Evolutionary conservation across 192 early-diverging fungal species (phyloP).

Genomic region (Entrophospora sp.): DNA sequence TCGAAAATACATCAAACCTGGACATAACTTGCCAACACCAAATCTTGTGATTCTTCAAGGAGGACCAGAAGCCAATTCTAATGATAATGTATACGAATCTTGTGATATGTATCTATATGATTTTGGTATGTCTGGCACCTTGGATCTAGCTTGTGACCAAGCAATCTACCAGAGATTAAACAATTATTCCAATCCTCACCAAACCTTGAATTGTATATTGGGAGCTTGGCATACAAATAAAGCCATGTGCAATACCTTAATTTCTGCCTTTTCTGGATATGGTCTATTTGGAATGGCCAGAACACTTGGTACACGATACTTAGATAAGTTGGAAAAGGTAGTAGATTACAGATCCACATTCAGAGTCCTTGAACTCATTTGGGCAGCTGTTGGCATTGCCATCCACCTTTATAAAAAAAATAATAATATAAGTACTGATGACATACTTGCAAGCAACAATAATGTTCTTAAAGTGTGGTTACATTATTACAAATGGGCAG

Average conservation of each 20-base stretch:
- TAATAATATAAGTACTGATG: neutral
- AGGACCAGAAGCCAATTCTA: neutral
- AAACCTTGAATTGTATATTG: neutral
- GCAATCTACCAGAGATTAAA: neutral
- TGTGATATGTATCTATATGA: neutral
- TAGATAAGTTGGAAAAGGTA: neutral
- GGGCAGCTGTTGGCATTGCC: too few relatives aligned
- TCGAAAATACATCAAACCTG: neutral
- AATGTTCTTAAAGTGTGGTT: neutral
- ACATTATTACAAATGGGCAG: neutral
- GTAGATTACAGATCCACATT: neutral
- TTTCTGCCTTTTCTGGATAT: neutral
- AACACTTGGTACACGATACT: neutral
- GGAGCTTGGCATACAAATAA: neutral
- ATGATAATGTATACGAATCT: neutral
- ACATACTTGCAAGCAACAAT: neutral
- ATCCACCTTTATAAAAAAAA: neutral
- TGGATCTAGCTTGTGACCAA: neutral
- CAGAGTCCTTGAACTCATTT: neutral
- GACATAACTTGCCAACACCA: neutral
- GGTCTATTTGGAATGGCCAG: neutral
- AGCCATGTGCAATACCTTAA: neutral
- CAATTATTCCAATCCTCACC: neutral
- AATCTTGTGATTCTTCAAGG: slow-evolving; percentile 3
- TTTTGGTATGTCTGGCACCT: neutral